A percentile compares a stretch with the other conserved stretches of the same genome.
Conservation (phyloP, 169 alveolate genomes). For the Pseudocohnilembus persalinus region DNA sequence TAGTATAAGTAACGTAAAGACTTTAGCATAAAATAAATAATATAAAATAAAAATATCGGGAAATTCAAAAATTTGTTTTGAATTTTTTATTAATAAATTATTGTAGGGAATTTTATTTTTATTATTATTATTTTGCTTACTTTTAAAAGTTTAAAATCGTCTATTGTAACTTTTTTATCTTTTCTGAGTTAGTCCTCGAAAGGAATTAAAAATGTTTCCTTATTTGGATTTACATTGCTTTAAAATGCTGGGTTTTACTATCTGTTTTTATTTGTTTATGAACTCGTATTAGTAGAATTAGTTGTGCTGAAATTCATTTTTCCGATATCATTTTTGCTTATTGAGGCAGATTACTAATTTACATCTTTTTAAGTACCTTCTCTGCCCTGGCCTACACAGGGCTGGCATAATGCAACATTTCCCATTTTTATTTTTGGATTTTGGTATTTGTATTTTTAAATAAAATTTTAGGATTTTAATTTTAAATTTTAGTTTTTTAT, state of each 20-base stretch:
- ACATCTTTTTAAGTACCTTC: background rate
- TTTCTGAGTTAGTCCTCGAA: background rate
- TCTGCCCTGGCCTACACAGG: background rate
- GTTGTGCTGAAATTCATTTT: background rate
- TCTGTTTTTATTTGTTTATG: background rate
- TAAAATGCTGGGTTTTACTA: too few species aligned
- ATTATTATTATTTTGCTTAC: background rate
- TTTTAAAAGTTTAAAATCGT: constrained; percentile 19
- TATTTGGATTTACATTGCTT: too few species aligned
- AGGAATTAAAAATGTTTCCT: background rate
- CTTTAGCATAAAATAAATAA: too few species aligned
- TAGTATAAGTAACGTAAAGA: too few species aligned
- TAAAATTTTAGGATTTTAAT: too few species aligned
- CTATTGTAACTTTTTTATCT: constrained; percentile 2
- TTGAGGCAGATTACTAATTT: background rate
- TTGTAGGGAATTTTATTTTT: too few species aligned
- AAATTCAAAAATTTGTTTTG: too few species aligned
- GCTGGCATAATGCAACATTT: background rate
- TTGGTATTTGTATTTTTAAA: too few species aligned
- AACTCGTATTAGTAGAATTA: background rate
- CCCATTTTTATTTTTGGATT: background rate
- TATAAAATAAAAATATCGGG: too few species aligned
- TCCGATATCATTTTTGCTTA: background rate
- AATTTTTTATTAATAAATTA: too few species aligned
- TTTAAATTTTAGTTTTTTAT: background rate